phyloP scores from a whole-genome alignment of 2,329 filamentous ascomycete genomes.

The Dothideomycetes sp. region DNA sequence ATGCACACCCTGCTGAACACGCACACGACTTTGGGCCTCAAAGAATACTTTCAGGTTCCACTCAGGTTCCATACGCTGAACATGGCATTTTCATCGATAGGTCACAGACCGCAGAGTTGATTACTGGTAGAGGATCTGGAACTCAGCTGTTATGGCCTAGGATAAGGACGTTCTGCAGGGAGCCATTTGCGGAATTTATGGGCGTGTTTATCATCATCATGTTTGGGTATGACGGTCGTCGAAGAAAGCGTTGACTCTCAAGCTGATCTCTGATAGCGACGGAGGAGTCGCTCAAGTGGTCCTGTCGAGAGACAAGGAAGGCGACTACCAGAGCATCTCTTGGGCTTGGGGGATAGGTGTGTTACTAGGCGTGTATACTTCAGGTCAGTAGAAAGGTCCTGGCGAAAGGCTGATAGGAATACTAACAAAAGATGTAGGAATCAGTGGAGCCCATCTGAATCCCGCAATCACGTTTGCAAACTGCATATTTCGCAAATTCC shows the following conservation, averaged over 20 bases:
- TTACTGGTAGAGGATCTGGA: conserved; percentile 13
- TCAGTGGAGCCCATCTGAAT: conserved; percentile 25
- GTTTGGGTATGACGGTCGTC: too few relatives aligned
- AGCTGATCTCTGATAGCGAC: too few relatives aligned
- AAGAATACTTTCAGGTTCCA: too few relatives aligned
- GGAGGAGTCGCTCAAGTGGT: conserved; percentile 61
- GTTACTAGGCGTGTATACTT: conserved; percentile 15
- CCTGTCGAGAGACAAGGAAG: conserved; percentile 40
- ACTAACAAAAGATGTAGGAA: conserved; percentile 22
- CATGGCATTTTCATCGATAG: conserved; percentile 19
- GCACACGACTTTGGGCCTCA: too few relatives aligned
- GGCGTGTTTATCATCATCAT: conserved; percentile 57
- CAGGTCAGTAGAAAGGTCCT: conserved; percentile 31
- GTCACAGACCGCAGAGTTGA: conserved; percentile 15
- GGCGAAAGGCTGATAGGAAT: conserved; percentile 59
- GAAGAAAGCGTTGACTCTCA: too few relatives aligned
- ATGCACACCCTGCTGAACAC: too few relatives aligned
- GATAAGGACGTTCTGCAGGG: conserved; percentile 29
- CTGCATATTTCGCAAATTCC: conserved; percentile 56
- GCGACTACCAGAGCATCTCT: conserved; percentile 41
- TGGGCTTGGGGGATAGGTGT: conserved; percentile 26
- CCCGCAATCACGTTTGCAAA: conserved; percentile 58
- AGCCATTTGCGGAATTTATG: conserved; percentile 57
- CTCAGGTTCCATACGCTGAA: conserved; percentile 12
- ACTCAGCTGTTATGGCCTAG: conserved; percentile 40